These are phyloP conservation scores for Antitrichia curtipendula DNA, from an alignment of 225 moss, liverwort and hornwort genomes.

Conservation along the genomic window DNA sequence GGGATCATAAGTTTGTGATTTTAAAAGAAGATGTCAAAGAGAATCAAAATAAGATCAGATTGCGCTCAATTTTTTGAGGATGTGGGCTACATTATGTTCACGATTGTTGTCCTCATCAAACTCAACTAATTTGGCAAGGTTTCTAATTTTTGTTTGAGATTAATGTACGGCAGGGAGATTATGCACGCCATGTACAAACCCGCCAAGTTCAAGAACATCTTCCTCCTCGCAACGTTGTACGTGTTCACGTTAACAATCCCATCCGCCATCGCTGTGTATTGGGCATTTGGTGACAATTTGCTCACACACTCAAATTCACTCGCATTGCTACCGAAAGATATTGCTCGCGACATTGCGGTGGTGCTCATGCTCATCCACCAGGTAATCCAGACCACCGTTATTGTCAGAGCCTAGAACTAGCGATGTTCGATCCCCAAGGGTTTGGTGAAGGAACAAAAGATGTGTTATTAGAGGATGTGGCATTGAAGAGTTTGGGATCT, in stretches of 20 bases:
- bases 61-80: too few relatives aligned
- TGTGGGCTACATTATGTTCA: not conserved
- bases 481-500: not conserved
- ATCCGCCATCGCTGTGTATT: constrained; percentile 12
- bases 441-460: not conserved
- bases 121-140: not conserved
- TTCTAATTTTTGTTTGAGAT: not conserved
- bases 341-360: constrained; percentile 13
- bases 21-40: not conserved
- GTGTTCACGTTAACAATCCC: constrained; percentile 32
- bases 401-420: not conserved
- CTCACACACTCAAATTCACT: constrained; percentile 20
- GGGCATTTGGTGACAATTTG: constrained; percentile 27
- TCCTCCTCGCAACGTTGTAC: constrained; percentile 12
- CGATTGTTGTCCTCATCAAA: not conserved
- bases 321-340: not conserved
- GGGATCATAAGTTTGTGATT: not conserved
- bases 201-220: constrained; percentile 15
- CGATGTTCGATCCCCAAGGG: too few relatives aligned
- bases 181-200: not conserved
- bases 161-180: constrained; percentile 39
- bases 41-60: not conserved
- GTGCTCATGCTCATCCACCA: constrained; percentile 37
- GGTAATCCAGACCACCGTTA: not conserved
- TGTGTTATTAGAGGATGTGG: not conserved